Percentiles rank a stretch among this genome's conserved stretches.
These are phyloP conservation scores for Citrus hindsii DNA, from an alignment of 345 rosid species.

Conservation along the genomic window DNA sequence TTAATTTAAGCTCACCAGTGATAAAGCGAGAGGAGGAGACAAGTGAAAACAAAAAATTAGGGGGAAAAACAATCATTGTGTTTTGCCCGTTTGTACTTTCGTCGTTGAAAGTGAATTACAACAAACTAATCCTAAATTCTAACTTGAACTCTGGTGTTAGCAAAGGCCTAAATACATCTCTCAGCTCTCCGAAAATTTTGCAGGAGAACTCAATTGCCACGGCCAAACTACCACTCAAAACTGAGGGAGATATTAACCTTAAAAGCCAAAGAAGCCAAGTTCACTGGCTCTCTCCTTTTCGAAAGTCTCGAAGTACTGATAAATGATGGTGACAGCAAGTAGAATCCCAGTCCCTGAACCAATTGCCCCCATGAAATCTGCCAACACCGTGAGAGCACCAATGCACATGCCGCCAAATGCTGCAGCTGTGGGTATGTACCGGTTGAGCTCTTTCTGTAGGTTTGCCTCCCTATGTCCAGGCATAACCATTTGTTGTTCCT, in stretches of 20 bases:
- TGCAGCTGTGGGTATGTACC: conserved; percentile 92
- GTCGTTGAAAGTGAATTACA: not conserved
- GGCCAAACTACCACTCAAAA: not conserved
- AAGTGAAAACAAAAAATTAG: not conserved
- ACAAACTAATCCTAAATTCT: not conserved
- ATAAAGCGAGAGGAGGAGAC: no score
- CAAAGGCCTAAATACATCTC: conserved; percentile 8
- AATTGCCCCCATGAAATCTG: conserved; percentile 92
- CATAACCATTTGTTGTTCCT: conserved; percentile 99
- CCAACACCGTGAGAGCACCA: conserved; percentile 77
- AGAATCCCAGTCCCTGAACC: conserved; percentile 87
- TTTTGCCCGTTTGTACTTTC: not conserved
- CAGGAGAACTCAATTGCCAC: not conserved
- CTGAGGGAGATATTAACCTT: not conserved
- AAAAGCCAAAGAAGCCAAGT: conserved; percentile 87
- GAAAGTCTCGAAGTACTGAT: conserved; percentile 87
- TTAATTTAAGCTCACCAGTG: no score
- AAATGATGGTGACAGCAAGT: conserved; percentile 81
- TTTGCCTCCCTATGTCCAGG: conserved; percentile 92
- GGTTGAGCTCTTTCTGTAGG: conserved; percentile 75
- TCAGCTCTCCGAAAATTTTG: conserved; percentile 12
- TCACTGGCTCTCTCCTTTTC: conserved; percentile 90
- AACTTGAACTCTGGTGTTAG: conserved; percentile 13
- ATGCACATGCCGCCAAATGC: conserved; percentile 88
- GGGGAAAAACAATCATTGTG: not conserved